phyloP scores from a whole-genome alignment of 2,329 filamentous ascomycete species.

The Colletotrichum nymphaeae region DNA sequence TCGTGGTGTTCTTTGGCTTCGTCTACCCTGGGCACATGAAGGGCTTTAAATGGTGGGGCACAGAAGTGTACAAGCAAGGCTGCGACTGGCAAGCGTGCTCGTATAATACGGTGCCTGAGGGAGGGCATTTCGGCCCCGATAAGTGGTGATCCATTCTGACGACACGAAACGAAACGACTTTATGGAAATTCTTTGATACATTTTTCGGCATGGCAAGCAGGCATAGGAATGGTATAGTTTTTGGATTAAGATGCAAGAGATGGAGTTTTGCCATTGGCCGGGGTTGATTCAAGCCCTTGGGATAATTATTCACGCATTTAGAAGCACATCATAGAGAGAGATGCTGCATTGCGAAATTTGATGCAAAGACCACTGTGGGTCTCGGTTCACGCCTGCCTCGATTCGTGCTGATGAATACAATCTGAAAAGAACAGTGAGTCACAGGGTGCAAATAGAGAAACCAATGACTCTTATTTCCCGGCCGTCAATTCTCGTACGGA shows the following conservation, averaged over 20 bases:
- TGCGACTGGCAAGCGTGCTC: conserved; percentile 88
- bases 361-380: neutral
- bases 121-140: conserved; percentile 74
- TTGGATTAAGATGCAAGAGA: neutral
- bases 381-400: neutral
- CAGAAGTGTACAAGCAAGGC: conserved; percentile 84
- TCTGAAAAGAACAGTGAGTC: neutral
- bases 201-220: conserved; percentile 15
- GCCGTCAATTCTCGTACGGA: neutral
- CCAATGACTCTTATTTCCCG: neutral
- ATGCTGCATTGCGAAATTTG: neutral
- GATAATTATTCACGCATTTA: neutral
- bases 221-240: conserved; percentile 9
- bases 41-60: conserved; percentile 88
- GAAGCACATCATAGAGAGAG: conserved; percentile 16
- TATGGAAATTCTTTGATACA: neutral
- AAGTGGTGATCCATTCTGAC: conserved; percentile 57
- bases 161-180: conserved; percentile 26
- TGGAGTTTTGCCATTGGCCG: neutral
- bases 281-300: neutral
- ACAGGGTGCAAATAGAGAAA: neutral
- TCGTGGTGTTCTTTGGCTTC: conserved; percentile 87
- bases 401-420: neutral
- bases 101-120: conserved; percentile 72
- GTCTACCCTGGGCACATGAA: conserved; percentile 83